Evolutionary conservation across 306 rosid species (phyloP).

Genomic region (Prosopis cineraria): DNA sequence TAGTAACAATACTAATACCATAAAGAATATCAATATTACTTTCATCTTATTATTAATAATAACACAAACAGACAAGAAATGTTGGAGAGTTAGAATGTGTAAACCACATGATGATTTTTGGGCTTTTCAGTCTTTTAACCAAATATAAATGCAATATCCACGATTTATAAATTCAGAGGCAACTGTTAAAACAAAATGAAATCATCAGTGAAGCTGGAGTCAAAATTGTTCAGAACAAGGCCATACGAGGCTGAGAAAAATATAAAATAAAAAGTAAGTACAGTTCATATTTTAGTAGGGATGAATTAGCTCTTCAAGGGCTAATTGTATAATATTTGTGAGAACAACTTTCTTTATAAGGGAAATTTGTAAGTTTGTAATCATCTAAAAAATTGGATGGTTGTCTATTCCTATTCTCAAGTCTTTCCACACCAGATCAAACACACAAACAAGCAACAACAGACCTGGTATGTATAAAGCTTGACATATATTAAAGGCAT

Average conservation of each 20-base stretch:
- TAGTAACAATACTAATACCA: neutral
- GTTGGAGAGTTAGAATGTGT: neutral
- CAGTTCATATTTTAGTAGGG: neutral
- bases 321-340: neutral
- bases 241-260: constrained; percentile 6
- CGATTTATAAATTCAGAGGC: neutral
- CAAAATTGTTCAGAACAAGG: neutral
- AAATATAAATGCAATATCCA: constrained; percentile 14
- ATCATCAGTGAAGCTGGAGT: constrained; percentile 5
- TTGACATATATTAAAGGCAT: constrained; percentile 75
- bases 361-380: neutral
- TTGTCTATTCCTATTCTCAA: neutral
- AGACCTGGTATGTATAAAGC: constrained; percentile 78
- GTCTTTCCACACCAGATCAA: constrained; percentile 4
- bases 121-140: constrained; percentile 4
- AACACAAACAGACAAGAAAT: constrained; percentile 1
- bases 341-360: neutral
- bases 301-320: no score
- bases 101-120: constrained; percentile 14
- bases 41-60: neutral
- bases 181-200: neutral
- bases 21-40: neutral
- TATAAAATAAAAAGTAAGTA: neutral
- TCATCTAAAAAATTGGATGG: constrained; percentile 6
- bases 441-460: constrained; percentile 24